Base-by-base conservation (phyloP, 805 yeast genomes). In the Pichia heedii region DNA sequence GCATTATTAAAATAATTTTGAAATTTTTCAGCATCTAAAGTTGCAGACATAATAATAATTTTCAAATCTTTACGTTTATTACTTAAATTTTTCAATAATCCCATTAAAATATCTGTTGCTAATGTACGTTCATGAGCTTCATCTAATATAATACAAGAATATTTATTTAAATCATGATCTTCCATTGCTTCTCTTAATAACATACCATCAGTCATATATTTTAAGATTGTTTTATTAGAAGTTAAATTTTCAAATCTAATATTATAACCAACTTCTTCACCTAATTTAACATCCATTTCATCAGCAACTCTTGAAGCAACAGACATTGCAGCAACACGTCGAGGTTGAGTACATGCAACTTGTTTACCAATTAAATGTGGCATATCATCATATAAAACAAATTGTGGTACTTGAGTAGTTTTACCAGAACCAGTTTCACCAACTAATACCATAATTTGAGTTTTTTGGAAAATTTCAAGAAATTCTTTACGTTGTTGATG, bases 351-450 rank as follows among this genome's bases (percentile, higher is more conserved):
- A 78, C 96, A 89, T 1, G 96, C 97, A 43, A 90, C 90, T 65
- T 81, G 90, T 15, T 79, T 79, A 5, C 90, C 89, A 41, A 68
- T 67, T 52, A 87, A 68, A 56, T 87, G 96, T 16, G 97, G 96
- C 74, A 90, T 75, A 54, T 89, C 97, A 61, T 93, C 97, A 56
- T 77, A 87, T 40, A 81, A 68, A 20, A 90, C 96, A 65, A 89
- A 93, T 66, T 90, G 98, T 3, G 98, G 97, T 50, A 90, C 89
- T 68, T 90, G 98, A 1, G 98, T 90, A 22, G 97, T 90, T 65
- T 90, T 90, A 76, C 98, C 98, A 26, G 96, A 87, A 69, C 98
- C 98, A 5, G 98, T 90, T 62, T 90, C 98, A 70, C 98, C 98
- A 41, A 93, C 97, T 64, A 93, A 87, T 32, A 90, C 97, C 94